Base-by-base conservation (phyloP, 805 yeast genomes). In the Candida tibetensis region DNA sequence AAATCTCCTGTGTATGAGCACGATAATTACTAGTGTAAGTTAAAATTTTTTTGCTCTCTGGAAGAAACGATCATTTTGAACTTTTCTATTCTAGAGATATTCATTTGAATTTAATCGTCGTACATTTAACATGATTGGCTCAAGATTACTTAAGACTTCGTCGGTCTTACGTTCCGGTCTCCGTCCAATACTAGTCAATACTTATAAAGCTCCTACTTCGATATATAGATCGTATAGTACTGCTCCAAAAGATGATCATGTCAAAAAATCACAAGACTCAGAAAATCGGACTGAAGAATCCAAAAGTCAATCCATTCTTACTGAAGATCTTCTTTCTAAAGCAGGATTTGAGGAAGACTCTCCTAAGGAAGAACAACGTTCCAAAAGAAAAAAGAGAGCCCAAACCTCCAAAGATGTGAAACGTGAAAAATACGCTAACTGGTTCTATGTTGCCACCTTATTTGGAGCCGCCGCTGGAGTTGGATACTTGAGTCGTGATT, bases 381-480 rank as follows among this genome's bases (percentile, higher is more conserved):
- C 56, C 32, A 56, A 62, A 49, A 62, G 65, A 49, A 58, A 48
- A 40, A 38, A 34, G 35, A 68, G 74, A 42, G 71, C 69, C 1
- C 70, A 66, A 51, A 79, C 90, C 2, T 76, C 90, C 4, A 74
- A 84, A 19, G 95, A 86, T 60, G 72, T 77, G 55, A 86, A 85
- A 66, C 82, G 95, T 59, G 96, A 90, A 59, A 76, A 76, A 56
- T 77, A 81, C 47, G 89, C 95, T 40, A 85, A 81, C 57, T 66
- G 82, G 64, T 79, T 85, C 53, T 85, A 85, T 62, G 62, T 81
- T 33, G 73, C 76, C 13, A 55, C 79, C 17, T 73, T 82, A 18
- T 80, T 80, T 28, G 75, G 72, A 17, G 70, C 71, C 10, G 35
- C 69, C 21, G 77, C 74, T 15, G 86, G 80, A 4, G 62, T 71